phyloP scores from a whole-genome alignment of 441 rosid genomes.

The Populus hybrid region DNA sequence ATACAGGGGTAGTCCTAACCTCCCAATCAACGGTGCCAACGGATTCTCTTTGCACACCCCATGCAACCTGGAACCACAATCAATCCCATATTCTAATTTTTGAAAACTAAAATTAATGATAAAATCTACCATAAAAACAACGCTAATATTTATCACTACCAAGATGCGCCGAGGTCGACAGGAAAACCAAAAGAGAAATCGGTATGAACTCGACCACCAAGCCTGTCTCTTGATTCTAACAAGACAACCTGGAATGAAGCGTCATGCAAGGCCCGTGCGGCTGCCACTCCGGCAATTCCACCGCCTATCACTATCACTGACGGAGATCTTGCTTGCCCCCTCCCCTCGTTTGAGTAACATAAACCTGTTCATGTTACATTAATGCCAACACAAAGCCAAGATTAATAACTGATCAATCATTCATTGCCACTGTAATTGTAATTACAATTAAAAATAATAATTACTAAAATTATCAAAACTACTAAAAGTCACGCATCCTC shows the following conservation, averaged over 20 bases:
- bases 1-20: constrained; percentile 84
- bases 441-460: too few species aligned
- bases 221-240: constrained; percentile 85
- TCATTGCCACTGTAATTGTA: too few species aligned
- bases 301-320: constrained; percentile 85
- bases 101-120: neutral
- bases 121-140: neutral
- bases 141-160: constrained; percentile 31
- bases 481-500: too few species aligned
- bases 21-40: constrained; percentile 79
- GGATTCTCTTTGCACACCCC: constrained; percentile 98
- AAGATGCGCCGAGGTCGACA: constrained; percentile 91
- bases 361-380: constrained; percentile 31
- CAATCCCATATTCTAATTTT: constrained; percentile 4
- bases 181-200: constrained; percentile 92
- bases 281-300: constrained; percentile 88
- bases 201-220: constrained; percentile 89
- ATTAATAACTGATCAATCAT: neutral
- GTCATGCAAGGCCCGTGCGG: constrained; percentile 86
- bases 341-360: constrained; percentile 44
- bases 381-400: neutral
- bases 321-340: constrained; percentile 48
- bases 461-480: too few species aligned
- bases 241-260: constrained; percentile 87
- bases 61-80: constrained; percentile 63